Base-by-base conservation (phyloP, 306 rosid species). In the Ormosia emarginata region DNA sequence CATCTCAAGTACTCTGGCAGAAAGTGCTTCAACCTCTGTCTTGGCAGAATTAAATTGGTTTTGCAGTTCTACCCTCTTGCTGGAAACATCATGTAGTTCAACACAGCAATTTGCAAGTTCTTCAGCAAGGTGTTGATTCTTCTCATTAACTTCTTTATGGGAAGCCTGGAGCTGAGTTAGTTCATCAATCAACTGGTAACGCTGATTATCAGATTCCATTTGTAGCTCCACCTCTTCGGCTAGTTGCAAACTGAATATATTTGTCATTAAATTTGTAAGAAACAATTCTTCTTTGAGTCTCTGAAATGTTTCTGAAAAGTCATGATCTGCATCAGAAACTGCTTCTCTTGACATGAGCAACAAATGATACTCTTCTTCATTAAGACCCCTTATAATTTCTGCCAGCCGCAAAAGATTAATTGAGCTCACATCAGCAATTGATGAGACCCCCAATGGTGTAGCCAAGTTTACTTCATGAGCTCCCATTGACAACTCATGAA, bases 281-380 rank as follows among this genome's bases (percentile, higher is more conserved):
- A 88, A 78, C 57, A 95, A 68, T 83, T 95, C 94, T 87, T 95
- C 99, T 86, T 88, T 90, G 52, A 95, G 87, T 67, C 83, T 88
- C 88, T 90, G 91, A 57, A 90, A 86, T 41, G 84, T 80, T 78
- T 89, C 83, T 46, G 59, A 55, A 89, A 82, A 66, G 67, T 79
- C 84, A 75, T 52, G 73, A 71, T 75, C 81, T 17, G 77, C 40
- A 79, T 74, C 77, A 82, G 89, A 75, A 83, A 68, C 76, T 17
- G 70, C 58, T 68, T 74, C 84, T 82, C 92, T 89, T 75, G 90
- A 84, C 80, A 89, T 62, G 34, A 89, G 66, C 77, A 95, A 83
- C 83, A 82, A 62, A 52, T 78, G 34, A 55, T 69, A 90, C 70
- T 93, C 92, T 79, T 88, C 92, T 73, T 90, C 91, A 67, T 81